Conservation (phyloP, 1,139 yeast species). For the Yamadazyma diddensiae region DNA sequence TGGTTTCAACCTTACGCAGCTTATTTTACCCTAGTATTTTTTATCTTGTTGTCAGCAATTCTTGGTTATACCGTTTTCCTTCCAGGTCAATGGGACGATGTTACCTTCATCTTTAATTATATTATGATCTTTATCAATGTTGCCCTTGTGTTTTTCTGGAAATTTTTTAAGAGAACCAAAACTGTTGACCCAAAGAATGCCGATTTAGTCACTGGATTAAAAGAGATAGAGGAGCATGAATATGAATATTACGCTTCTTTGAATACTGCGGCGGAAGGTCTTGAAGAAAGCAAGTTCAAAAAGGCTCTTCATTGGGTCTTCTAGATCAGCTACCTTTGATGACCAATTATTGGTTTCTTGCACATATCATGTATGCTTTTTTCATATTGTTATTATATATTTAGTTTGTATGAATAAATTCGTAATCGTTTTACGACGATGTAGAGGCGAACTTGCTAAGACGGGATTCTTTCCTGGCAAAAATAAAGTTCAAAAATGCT, state of each 20-base stretch:
- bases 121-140: slow-evolving; percentile 31
- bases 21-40: slow-evolving; percentile 35
- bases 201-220: slow-evolving; percentile 31
- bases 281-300: slow-evolving; percentile 1
- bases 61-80: slow-evolving; percentile 37
- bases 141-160: slow-evolving; percentile 25
- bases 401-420: no score
- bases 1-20: slow-evolving; percentile 76
- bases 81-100: slow-evolving; percentile 26
- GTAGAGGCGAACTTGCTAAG: no score
- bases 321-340: no score
- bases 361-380: no score
- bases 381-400: no score
- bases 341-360: no score
- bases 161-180: slow-evolving; percentile 25
- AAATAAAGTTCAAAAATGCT: no score
- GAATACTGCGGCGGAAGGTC: slow-evolving; percentile 2
- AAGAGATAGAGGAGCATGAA: slow-evolving; percentile 39
- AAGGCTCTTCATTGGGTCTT: slow-evolving; percentile 5
- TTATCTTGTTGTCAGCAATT: slow-evolving; percentile 32
- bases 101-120: slow-evolving; percentile 38
- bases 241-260: slow-evolving; percentile 17
- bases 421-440: no score
- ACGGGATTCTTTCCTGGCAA: no score
- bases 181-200: slow-evolving; percentile 26